Base-by-base conservation (phyloP, 139 green algal genomes). In the Nannochloris sp. region DNA sequence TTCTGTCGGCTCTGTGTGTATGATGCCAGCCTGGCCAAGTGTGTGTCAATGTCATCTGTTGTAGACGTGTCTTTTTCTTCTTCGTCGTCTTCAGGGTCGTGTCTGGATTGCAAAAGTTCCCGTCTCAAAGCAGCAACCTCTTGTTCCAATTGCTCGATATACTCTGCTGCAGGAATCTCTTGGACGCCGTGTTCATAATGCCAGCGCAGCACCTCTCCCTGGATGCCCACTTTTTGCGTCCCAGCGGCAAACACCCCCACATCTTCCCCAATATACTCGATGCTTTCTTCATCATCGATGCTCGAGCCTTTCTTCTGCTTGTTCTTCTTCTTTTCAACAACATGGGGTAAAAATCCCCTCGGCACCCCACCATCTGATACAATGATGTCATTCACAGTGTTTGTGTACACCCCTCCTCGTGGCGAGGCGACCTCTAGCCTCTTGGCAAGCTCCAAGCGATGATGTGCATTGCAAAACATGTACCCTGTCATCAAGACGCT, bases 131-230 rank as follows among this genome's bases (percentile, higher is more conserved):
- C 49, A 5, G 51, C 48, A 34, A 90, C 53, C 67, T 91, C 71
- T 4, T 56, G 44, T 70, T 95, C 88, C 23, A 96, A 75, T 36
- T 78, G 57, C 57, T 88, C 69, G 11, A 96, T 90, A 81, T 96
- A 96, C 31, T 85, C 53, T 12, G 57, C 37, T 12, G 82, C 89
- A 6, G 72, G 59, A 53, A 94, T 19, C 15, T 57, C 21, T 63
- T 86, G 74, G 50, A 81, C 60, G 19, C 82, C 89, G 1, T 79
- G 51, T 27, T 78, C 68, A 18, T 83, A 55, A 69, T 90, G 71
- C 89, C 89, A 96, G 6, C 88, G 64, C 57, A 95, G 34, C 48
- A 96, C 89, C 44, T 96, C 75, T 4, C 89, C 89, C 24, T 72
- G 18, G 12, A 95, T 66, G 4, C 71, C 37, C 18, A 65, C 74